These are phyloP conservation scores for Acephala macrosclerotiorum DNA, from an alignment of 2,329 filamentous ascomycete genomes.

Conservation along the genomic window DNA sequence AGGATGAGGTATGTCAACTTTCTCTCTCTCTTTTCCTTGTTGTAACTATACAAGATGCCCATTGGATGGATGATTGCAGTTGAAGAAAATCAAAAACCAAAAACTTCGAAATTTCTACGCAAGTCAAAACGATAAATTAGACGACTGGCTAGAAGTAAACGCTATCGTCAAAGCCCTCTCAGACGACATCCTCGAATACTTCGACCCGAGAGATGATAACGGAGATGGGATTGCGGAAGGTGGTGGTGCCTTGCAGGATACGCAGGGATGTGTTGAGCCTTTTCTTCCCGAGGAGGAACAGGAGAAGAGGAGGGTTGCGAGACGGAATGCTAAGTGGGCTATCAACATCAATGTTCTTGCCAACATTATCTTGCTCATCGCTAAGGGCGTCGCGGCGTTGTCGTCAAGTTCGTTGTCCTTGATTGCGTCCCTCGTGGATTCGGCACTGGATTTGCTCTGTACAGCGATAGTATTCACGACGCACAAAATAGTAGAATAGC, in stretches of 20 bases:
- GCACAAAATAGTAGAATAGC: conserved; percentile 64
- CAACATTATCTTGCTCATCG: conserved; percentile 61
- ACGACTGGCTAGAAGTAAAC: conserved; percentile 67
- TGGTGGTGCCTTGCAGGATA: conserved; percentile 56
- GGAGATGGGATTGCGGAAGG: conserved; percentile 62
- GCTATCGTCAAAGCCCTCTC: conserved; percentile 61
- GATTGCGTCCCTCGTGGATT: conserved; percentile 65
- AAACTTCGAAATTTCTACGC: conserved; percentile 61
- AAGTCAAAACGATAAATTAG: conserved; percentile 59
- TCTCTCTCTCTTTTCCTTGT: neutral
- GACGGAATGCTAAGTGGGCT: conserved; percentile 60
- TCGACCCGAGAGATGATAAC: conserved; percentile 62
- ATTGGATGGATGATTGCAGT: conserved; percentile 42
- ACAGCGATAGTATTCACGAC: conserved; percentile 66
- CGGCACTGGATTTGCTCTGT: conserved; percentile 64
- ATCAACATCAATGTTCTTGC: conserved; percentile 66
- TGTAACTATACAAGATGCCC: neutral
- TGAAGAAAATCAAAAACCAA: conserved; percentile 60
- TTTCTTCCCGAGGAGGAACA: conserved; percentile 63
- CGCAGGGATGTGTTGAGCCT: conserved; percentile 57
- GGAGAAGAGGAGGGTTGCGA: conserved; percentile 53
- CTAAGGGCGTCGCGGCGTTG: conserved; percentile 59
- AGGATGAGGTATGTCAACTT: conserved; percentile 26
- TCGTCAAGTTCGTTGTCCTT: conserved; percentile 64
- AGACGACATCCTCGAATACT: conserved; percentile 66